Conservation (phyloP, 495 filamentous ascomycete genomes). For the Aspergillus affinis region DNA sequence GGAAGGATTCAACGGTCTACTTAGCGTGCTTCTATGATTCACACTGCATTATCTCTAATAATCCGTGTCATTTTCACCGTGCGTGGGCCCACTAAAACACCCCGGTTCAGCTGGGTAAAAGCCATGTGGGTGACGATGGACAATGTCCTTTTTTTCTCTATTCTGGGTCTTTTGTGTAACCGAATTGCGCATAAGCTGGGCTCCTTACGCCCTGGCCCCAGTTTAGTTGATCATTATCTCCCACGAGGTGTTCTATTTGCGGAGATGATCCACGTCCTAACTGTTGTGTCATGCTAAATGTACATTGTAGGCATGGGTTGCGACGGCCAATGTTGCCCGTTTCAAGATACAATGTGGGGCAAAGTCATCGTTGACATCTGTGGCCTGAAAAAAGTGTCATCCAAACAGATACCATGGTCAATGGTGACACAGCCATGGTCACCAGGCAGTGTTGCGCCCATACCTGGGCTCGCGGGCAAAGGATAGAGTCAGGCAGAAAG, state of each 20-base stretch:
- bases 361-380: not conserved
- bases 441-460: not conserved
- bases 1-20: not conserved
- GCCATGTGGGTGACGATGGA: not conserved
- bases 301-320: not conserved
- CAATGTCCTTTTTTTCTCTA: not conserved
- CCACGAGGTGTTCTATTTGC: not conserved
- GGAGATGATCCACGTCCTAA: not conserved
- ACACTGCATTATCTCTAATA: not conserved
- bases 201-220: not conserved
- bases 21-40: not conserved
- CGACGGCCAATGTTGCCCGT: not conserved
- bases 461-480: not conserved
- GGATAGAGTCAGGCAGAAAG: not conserved
- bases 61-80: not conserved
- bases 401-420: not conserved
- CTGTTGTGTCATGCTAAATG: not conserved
- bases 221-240: not conserved
- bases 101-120: not conserved
- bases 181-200: not conserved
- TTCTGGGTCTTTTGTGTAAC: not conserved
- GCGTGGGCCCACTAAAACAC: not conserved
- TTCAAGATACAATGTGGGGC: not conserved
- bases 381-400: not conserved
- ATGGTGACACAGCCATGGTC: not conserved